Evolutionary conservation across 495 filamentous ascomycete genomes (phyloP).

Genomic region (Penicillium silybi): DNA sequence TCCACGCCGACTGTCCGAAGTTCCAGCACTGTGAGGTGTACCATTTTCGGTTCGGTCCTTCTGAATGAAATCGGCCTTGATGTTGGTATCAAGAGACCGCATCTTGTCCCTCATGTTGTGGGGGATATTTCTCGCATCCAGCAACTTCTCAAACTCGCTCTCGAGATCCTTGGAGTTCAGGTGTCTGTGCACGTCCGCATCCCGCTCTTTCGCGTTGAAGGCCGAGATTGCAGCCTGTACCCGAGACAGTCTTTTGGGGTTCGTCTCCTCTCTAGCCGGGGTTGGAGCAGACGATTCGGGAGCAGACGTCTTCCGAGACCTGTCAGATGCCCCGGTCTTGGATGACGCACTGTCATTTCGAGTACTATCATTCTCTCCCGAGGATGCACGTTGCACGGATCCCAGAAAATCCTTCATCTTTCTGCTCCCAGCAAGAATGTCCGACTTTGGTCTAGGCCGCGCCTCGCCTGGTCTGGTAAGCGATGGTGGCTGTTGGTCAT

Average conservation of each 20-base stretch:
- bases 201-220: conserved; percentile 50
- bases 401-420: conserved; percentile 37
- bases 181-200: conserved; percentile 39
- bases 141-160: conserved; percentile 47
- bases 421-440: conserved; percentile 36
- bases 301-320: conserved; percentile 14
- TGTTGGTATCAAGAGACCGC: conserved; percentile 78
- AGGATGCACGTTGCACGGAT: conserved; percentile 21
- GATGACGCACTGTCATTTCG: conserved; percentile 14
- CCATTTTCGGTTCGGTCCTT: conserved; percentile 71
- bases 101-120: conserved; percentile 91
- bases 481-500: conserved; percentile 55
- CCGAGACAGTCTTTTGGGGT: conserved; percentile 43
- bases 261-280: conserved; percentile 20
- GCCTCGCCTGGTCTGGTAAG: conserved; percentile 37
- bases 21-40: conserved; percentile 33
- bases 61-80: conserved; percentile 92
- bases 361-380: conserved; percentile 18
- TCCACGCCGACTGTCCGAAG: conserved; percentile 39
- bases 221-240: conserved; percentile 65
- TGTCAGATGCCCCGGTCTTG: conserved; percentile 18
- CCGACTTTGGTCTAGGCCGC: conserved; percentile 53
- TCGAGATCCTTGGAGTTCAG: conserved; percentile 46
- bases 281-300: conserved; percentile 19
- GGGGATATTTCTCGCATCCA: conserved; percentile 85